Conservation (phyloP, 768 basidiomycete genomes). For the Tephrocybe rancida region DNA sequence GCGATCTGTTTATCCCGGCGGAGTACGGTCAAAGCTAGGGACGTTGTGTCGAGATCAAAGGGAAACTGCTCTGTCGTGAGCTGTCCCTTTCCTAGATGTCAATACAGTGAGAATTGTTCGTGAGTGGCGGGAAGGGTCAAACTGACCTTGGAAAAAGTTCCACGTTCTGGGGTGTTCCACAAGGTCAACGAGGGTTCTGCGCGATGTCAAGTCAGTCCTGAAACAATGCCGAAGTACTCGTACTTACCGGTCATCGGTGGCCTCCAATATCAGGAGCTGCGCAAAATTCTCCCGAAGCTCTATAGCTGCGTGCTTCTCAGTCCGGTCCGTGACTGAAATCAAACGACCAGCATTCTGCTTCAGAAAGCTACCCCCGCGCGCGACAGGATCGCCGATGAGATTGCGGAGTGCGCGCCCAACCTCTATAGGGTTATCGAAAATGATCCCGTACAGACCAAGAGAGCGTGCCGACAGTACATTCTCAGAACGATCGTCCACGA, state of each 20-base stretch:
- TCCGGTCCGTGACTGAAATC: conserved; percentile 44
- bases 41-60: conserved; percentile 61
- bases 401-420: conserved; percentile 51
- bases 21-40: conserved; percentile 50
- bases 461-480: conserved; percentile 61
- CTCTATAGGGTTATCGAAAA: conserved; percentile 42
- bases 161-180: conserved; percentile 44
- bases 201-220: background rate
- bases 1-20: conserved; percentile 31
- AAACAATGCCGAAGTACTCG: background rate
- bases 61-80: conserved; percentile 54
- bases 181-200: conserved; percentile 47
- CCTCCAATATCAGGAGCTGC: conserved; percentile 59
- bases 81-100: conserved; percentile 33
- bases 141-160: conserved; percentile 56
- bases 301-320: conserved; percentile 29
- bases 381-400: conserved; percentile 46
- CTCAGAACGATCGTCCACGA: conserved; percentile 63
- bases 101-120: background rate
- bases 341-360: conserved; percentile 38
- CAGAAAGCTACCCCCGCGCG: conserved; percentile 45
- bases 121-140: background rate
- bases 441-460: conserved; percentile 55
- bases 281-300: conserved; percentile 55
- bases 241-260: conserved; percentile 44